These are phyloP conservation scores for Alternaria incomplexa DNA, from an alignment of 2,329 filamentous ascomycete species.

Conservation along the genomic window DNA sequence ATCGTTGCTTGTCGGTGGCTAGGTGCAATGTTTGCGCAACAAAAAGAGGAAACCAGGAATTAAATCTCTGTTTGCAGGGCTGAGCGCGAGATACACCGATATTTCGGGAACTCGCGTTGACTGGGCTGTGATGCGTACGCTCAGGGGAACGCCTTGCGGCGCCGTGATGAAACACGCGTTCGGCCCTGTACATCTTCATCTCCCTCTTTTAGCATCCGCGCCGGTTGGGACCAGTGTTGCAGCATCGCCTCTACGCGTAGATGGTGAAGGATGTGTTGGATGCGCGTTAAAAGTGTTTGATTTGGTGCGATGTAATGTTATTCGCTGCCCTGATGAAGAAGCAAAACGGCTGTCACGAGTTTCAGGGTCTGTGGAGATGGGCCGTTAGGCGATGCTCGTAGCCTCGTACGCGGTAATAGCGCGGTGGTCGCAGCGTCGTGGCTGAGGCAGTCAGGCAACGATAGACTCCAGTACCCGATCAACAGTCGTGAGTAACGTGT, in stretches of 20 bases:
- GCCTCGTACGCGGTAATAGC: background rate
- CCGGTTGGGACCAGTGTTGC: background rate
- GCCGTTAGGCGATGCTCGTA: background rate
- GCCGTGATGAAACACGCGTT: conserved; percentile 29
- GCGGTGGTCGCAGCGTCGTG: background rate
- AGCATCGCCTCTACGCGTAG: background rate
- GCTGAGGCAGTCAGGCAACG: background rate
- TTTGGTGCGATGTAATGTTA: background rate
- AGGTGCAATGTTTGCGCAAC: background rate
- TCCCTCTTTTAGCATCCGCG: conserved; percentile 5
- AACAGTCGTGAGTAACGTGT: background rate
- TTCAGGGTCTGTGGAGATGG: background rate
- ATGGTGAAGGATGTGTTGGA: background rate
- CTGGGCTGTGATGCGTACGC: conserved; percentile 15
- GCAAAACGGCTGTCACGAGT: conserved; percentile 5
- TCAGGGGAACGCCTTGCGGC: conserved; percentile 26
- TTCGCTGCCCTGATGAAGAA: background rate
- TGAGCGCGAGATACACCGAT: conserved; percentile 3
- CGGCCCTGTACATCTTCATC: conserved; percentile 27
- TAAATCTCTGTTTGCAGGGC: background rate
- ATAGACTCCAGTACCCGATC: background rate
- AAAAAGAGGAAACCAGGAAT: background rate
- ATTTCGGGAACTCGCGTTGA: conserved; percentile 14
- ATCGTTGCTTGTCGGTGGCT: background rate
- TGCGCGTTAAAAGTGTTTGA: background rate